phyloP scores from a whole-genome alignment of 441 rosid species.

The Mallotus repandus region DNA sequence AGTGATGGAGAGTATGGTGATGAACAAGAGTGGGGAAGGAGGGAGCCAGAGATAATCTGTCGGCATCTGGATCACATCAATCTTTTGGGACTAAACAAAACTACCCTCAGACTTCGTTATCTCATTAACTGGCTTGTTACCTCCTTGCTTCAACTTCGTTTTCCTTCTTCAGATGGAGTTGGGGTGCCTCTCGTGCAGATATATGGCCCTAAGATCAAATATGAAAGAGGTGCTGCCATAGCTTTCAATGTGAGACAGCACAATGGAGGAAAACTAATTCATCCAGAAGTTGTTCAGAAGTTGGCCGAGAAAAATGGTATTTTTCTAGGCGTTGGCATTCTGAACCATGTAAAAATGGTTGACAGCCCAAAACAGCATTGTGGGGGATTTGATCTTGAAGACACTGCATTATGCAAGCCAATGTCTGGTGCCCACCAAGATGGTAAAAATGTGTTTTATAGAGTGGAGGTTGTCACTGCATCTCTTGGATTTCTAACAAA shows the following conservation, averaged over 20 bases:
- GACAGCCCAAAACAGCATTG: slow-evolving; percentile 53
- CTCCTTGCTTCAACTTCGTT: slow-evolving; percentile 74
- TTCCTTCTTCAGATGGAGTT: slow-evolving; percentile 46
- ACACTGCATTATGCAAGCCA: slow-evolving; percentile 49
- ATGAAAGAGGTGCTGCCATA: slow-evolving; percentile 94
- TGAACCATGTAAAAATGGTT: slow-evolving; percentile 66
- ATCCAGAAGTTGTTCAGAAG: slow-evolving; percentile 80
- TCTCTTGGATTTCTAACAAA: slow-evolving; percentile 89
- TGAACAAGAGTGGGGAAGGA: slow-evolving; percentile 66
- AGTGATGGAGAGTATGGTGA: slow-evolving; percentile 77
- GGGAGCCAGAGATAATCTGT: slow-evolving; percentile 73
- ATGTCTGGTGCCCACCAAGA: slow-evolving; percentile 42
- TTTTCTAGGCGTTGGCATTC: slow-evolving; percentile 73
- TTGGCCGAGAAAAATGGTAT: slow-evolving; percentile 82
- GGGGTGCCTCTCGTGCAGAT: slow-evolving; percentile 70
- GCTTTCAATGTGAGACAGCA: slow-evolving; percentile 76
- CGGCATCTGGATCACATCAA: slow-evolving; percentile 80
- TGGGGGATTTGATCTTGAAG: slow-evolving; percentile 48
- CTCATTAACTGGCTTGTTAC: slow-evolving; percentile 92
- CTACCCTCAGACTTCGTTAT: slow-evolving; percentile 68
- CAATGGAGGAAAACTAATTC: slow-evolving; percentile 45
- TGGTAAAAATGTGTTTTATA: slow-evolving; percentile 54
- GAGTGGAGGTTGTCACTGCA: slow-evolving; percentile 86
- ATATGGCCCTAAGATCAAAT: slow-evolving; percentile 89
- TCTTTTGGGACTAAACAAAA: slow-evolving; percentile 79